Conservation (phyloP, 106 monocot genomes). For the Allium cepa region DNA sequence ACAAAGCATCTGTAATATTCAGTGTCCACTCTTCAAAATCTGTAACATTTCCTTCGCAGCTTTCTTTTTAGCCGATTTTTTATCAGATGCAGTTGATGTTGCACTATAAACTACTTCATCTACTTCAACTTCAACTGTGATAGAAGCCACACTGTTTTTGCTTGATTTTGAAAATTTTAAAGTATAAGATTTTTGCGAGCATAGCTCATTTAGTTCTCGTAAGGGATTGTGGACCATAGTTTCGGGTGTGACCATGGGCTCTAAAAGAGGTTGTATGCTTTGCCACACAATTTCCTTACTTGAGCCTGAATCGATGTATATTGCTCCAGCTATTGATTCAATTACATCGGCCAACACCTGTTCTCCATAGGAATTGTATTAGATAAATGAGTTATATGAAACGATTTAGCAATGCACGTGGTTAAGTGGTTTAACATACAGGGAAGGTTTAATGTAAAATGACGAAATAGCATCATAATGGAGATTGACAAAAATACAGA, state of each 20-base stretch:
- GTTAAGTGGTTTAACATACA: no score
- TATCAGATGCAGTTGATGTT: constrained; percentile 17
- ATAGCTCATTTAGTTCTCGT: constrained; percentile 43
- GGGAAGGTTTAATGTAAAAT: no score
- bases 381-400: no score
- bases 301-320: constrained; percentile 43
- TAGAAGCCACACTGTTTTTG: constrained; percentile 16
- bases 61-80: constrained; percentile 21
- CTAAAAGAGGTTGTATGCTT: constrained; percentile 44
- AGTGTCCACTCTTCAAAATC: constrained; percentile 7
- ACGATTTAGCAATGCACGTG: no score
- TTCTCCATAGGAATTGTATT: background rate
- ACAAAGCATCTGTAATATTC: background rate
- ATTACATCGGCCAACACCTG: constrained; percentile 72
- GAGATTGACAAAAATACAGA: no score
- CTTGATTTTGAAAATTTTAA: background rate
- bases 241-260: constrained; percentile 53
- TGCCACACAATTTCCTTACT: constrained; percentile 45
- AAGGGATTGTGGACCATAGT: constrained; percentile 49
- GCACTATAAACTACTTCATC: constrained; percentile 11
- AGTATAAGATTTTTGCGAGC: constrained; percentile 18
- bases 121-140: constrained; percentile 23
- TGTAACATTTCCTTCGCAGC: constrained; percentile 25
- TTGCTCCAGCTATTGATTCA: constrained; percentile 60
- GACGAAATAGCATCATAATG: no score